Conservation (phyloP, 202 grass and related monocot genomes). For the Panicum virgatum region DNA sequence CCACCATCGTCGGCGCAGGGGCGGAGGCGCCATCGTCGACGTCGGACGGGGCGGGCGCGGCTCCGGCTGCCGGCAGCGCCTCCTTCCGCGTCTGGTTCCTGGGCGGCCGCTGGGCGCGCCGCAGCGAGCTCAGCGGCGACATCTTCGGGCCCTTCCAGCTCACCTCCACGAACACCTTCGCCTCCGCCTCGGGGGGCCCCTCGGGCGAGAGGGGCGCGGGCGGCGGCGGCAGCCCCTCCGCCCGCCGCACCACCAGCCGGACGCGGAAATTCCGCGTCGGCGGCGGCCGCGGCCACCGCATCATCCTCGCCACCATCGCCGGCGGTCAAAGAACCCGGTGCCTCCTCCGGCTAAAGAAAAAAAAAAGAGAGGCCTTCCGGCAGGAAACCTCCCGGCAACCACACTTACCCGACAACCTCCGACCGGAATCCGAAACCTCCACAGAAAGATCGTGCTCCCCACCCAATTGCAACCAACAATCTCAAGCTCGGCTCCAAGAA, state of each 20-base stretch:
- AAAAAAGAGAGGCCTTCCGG: not conserved
- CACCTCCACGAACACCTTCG: conserved; percentile 60
- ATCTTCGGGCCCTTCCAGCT: conserved; percentile 78
- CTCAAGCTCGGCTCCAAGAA: not conserved
- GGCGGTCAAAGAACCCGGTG: not conserved
- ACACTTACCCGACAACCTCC: not conserved
- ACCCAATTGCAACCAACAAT: conserved; percentile 3
- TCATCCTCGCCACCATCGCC: conserved; percentile 64
- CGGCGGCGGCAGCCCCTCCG: conserved; percentile 37
- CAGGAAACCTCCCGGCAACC: not conserved
- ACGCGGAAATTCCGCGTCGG: conserved; percentile 62
- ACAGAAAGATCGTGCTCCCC: not conserved
- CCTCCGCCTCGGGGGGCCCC: conserved; percentile 22
- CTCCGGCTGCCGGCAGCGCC: conserved; percentile 16
- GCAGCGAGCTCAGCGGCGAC: conserved; percentile 63
- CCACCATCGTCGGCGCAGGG: not conserved
- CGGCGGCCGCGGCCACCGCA: conserved; percentile 86
- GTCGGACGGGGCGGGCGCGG: conserved; percentile 15
- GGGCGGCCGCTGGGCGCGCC: conserved; percentile 47
- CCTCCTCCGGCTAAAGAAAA: not conserved
- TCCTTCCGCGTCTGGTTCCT: conserved; percentile 82
- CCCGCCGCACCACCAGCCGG: conserved; percentile 61
- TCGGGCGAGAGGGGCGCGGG: conserved; percentile 11
- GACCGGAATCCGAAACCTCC: no score
- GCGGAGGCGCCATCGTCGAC: not conserved